Percentiles rank a stretch among this genome's conserved stretches.
These are phyloP conservation scores for Volvox reticuliferus DNA, from an alignment of 139 green algal species.

Conservation along the genomic window DNA sequence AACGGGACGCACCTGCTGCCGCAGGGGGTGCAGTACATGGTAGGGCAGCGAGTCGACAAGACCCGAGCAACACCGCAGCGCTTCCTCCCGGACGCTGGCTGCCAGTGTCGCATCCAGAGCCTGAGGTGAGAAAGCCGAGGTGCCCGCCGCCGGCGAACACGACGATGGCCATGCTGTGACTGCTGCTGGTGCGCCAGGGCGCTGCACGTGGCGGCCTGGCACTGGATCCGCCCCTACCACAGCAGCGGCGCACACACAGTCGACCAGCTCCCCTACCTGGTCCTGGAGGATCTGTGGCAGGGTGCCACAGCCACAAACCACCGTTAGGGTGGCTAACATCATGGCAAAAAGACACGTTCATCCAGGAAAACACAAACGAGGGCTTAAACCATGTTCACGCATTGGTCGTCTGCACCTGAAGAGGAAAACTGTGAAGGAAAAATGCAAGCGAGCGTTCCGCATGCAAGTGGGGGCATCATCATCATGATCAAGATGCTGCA, in stretches of 20 bases:
- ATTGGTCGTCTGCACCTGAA: too few relatives aligned
- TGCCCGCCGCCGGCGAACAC: background rate
- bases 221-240: background rate
- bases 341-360: too few relatives aligned
- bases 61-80: constrained; percentile 20
- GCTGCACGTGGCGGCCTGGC: too few relatives aligned
- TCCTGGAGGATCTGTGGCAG: background rate
- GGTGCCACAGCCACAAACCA: background rate
- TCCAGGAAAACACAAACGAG: too few relatives aligned
- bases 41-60: constrained; percentile 48
- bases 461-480: too few relatives aligned
- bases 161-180: background rate
- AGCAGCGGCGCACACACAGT: background rate
- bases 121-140: background rate
- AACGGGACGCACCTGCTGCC: constrained; percentile 24
- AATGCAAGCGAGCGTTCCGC: too few relatives aligned
- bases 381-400: too few relatives aligned
- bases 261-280: background rate
- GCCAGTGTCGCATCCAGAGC: background rate
- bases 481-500: too few relatives aligned
- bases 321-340: too few relatives aligned
- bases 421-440: too few relatives aligned
- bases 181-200: too few relatives aligned
- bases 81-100: constrained; percentile 34
- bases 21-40: constrained; percentile 43